These are phyloP conservation scores for Colletotrichum viniferum DNA, from an alignment of 2,329 filamentous ascomycete genomes.

Conservation along the genomic window DNA sequence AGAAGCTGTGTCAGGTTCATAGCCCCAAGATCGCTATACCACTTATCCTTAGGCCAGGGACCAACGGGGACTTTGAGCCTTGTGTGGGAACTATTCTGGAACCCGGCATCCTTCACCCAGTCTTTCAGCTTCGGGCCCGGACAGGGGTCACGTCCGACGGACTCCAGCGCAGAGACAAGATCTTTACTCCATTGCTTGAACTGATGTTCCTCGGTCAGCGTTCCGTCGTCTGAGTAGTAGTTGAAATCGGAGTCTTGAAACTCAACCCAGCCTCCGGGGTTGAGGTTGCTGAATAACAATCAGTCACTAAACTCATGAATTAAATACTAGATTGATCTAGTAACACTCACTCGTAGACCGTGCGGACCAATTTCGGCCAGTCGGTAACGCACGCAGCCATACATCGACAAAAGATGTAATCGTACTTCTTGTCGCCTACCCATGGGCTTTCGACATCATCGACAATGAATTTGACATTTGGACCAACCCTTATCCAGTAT, in stretches of 20 bases:
- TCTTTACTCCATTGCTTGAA: slow-evolving; percentile 16
- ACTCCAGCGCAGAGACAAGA: slow-evolving; percentile 28
- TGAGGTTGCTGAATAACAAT: background rate
- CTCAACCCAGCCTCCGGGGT: slow-evolving; percentile 14
- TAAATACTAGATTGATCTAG: background rate
- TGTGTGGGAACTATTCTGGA: slow-evolving; percentile 33
- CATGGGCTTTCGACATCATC: slow-evolving; percentile 37
- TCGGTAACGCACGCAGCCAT: slow-evolving; percentile 35
- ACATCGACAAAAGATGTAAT: slow-evolving; percentile 41
- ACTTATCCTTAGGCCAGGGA: slow-evolving; percentile 29
- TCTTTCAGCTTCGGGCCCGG: slow-evolving; percentile 25
- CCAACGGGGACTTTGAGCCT: slow-evolving; percentile 39
- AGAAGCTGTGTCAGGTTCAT: slow-evolving; percentile 17
- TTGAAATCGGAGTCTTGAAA: slow-evolving; percentile 25
- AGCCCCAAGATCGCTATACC: slow-evolving; percentile 24
- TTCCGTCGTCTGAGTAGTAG: slow-evolving; percentile 26
- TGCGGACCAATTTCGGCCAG: slow-evolving; percentile 28
- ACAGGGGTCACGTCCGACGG: background rate
- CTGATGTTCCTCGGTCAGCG: slow-evolving; percentile 5
- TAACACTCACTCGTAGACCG: slow-evolving; percentile 24
- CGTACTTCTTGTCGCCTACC: slow-evolving; percentile 28
- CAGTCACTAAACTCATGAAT: background rate
- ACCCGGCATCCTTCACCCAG: slow-evolving; percentile 41
- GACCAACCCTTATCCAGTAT: slow-evolving; percentile 25
- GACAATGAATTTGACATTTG: slow-evolving; percentile 40